Evolutionary conservation across 139 green algal genomes (phyloP).

Genomic region (Chlorella ohadii): DNA sequence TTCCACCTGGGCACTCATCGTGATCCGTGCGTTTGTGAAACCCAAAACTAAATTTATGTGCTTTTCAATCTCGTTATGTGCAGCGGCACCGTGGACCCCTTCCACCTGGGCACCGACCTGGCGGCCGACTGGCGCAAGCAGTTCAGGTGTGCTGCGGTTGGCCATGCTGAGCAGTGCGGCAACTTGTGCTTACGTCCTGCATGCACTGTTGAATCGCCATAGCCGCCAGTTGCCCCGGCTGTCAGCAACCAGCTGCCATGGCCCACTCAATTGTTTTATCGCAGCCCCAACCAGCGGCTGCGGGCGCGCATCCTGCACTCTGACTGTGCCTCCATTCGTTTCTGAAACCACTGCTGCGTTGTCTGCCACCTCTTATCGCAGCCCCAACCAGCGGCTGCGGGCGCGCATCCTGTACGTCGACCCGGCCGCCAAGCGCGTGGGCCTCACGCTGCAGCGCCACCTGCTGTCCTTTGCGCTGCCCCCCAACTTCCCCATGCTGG

Average conservation of each 20-base stretch:
- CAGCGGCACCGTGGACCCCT: constrained; percentile 85
- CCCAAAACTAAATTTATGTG: no score
- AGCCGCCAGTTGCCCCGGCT: no score
- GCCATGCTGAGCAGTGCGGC: no score
- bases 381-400: constrained; percentile 59
- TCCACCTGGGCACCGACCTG: constrained; percentile 71
- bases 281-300: constrained; percentile 58
- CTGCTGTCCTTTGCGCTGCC: constrained; percentile 64
- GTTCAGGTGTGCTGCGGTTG: constrained; percentile 22
- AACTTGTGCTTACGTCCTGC: no score
- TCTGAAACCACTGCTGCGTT: no score
- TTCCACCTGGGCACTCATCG: constrained; percentile 85
- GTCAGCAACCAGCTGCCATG: no score
- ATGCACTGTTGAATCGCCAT: no score
- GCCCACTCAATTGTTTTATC: no score
- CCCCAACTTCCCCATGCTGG: constrained; percentile 54
- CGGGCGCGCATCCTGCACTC: constrained; percentile 85
- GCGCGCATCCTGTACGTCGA: constrained; percentile 90
- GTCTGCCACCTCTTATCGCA: no score
- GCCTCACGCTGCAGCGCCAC: constrained; percentile 83
- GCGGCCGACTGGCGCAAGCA: constrained; percentile 37
- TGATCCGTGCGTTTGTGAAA: no score
- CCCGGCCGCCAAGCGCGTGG: constrained; percentile 71
- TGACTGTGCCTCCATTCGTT: no score
- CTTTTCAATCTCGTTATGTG: no score